Evolutionary conservation across 2,329 filamentous ascomycete genomes (phyloP).

Genomic region (Sporothrix phasma): DNA sequence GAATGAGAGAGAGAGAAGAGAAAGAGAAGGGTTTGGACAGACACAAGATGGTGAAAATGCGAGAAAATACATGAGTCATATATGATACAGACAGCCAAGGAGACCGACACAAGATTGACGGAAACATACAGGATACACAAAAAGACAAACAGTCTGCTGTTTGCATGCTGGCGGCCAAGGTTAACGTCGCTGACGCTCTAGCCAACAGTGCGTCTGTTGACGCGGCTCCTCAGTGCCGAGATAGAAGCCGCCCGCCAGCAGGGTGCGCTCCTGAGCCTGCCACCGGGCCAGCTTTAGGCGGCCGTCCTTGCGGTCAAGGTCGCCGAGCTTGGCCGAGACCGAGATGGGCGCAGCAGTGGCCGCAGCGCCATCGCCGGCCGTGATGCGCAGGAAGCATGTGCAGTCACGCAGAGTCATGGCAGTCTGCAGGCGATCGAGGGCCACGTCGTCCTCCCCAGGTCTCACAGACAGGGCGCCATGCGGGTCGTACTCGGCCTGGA

Average conservation of each 20-base stretch:
- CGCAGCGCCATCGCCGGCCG: conserved; percentile 38
- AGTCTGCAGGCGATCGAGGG: conserved; percentile 44
- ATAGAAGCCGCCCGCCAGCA: conserved; percentile 64
- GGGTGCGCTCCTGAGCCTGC: conserved; percentile 49
- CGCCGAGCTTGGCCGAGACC: conserved; percentile 55
- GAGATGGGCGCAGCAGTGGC: conserved; percentile 13
- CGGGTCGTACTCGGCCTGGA: conserved; percentile 26
- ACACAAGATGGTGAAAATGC: neutral
- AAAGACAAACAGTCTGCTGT: too few relatives aligned
- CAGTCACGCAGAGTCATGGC: conserved; percentile 78
- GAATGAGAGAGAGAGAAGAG: neutral
- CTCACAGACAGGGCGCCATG: conserved; percentile 10
- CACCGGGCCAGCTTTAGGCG: conserved; percentile 59
- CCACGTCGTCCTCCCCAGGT: neutral
- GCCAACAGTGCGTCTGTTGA: conserved; percentile 21
- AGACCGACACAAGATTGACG: neutral
- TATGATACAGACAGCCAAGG: neutral
- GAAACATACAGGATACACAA: neutral
- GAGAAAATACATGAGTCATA: neutral
- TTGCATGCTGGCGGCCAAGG: too few relatives aligned
- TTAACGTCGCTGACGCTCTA: conserved; percentile 14
- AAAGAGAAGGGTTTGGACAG: neutral
- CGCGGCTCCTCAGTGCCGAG: conserved; percentile 19
- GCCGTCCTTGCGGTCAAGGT: conserved; percentile 67
- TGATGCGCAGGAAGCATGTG: conserved; percentile 59